Base-by-base conservation (phyloP, 495 filamentous ascomycete species). In the Mytilinidion resinicola region DNA sequence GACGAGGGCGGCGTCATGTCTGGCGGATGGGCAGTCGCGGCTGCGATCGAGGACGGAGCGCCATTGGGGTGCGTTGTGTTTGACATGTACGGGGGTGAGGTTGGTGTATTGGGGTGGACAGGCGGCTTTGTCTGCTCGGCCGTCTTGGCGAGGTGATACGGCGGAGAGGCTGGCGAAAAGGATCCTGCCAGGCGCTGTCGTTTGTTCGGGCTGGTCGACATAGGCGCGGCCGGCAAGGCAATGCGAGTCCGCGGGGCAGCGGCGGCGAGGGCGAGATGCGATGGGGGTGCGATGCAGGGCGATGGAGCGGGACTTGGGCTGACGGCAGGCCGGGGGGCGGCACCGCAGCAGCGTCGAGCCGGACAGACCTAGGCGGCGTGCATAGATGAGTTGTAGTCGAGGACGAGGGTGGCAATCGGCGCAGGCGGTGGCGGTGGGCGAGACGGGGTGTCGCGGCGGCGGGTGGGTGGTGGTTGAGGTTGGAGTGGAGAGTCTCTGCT, bases 71-170 rank as follows among this genome's bases (percentile, higher is more conserved):
- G 63, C 20, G 57, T 50, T 44, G 33, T 54, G 37, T 57, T 53
- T 37, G 66, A 67, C 57, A 69, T 70, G 53, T 67, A 61, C 51
- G 68, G 66, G 2, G 72, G 72, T 10, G 71, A 71, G 8, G 70
- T 74, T n/a, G 70, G 69, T 8, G 72, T 71, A 47, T 67, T 72
- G 33, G 68, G 68, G 7, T 70, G 69, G 36, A 65, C 57, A 39
- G 57, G 57, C 39, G 19, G 17, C 63, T 70, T 71, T 61, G 67
- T 66, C 39, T 64, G 53, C 48, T 69, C 57, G 48, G 11, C 53
- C 14, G 48, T 8, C 66, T 70, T 69, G 53, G 60, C 64, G 56
- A 49, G 59, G 42, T 69, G 57, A 42, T 69, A 69, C 41, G 70
- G 59, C 9, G 72, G 71, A 14, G 66, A 70, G 9, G 64, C 64